Percentiles rank a stretch among this genome's conserved stretches.
Conservation (phyloP, 2,329 filamentous ascomycete species). For the Pseudogymnoascus sp. region DNA sequence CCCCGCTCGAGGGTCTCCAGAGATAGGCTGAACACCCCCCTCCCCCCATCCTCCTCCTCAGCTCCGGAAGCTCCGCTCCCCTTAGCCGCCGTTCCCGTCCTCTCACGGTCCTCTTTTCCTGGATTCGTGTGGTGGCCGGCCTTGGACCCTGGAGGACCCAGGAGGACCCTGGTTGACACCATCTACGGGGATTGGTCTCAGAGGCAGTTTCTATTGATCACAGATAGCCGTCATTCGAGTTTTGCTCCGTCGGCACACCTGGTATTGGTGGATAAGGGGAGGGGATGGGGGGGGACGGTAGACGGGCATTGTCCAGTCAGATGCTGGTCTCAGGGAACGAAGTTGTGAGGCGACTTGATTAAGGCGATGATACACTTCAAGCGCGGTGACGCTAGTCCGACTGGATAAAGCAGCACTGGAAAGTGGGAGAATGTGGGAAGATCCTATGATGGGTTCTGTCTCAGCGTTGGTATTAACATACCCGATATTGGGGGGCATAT, state of each 20-base stretch:
- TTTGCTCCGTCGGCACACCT: constrained; percentile 21
- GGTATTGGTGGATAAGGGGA: constrained; percentile 24
- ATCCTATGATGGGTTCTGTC: constrained; percentile 6
- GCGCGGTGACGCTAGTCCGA: constrained; percentile 33
- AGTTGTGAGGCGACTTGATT: constrained; percentile 18
- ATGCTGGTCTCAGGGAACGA: constrained; percentile 13
- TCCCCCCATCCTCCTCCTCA: constrained; percentile 17
- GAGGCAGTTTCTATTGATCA: constrained; percentile 27
- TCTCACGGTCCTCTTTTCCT: constrained; percentile 25
- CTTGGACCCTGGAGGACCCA: constrained; percentile 27
- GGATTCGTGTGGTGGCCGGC: constrained; percentile 24
- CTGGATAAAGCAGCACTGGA: constrained; percentile 21
- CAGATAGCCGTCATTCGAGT: constrained; percentile 27
- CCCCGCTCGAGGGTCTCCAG: constrained; percentile 32
- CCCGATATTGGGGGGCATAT: constrained; percentile 1
- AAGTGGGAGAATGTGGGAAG: constrained; percentile 12
- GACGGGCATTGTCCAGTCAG: constrained; percentile 3
- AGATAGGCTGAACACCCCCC: constrained; percentile 28
- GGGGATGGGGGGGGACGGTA: constrained; percentile 13
- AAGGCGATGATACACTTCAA: constrained; percentile 29
- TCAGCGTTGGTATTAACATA: constrained; percentile 21
- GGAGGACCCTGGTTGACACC: constrained; percentile 22
- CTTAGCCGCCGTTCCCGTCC: constrained; percentile 23
- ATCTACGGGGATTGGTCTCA: constrained; percentile 25
- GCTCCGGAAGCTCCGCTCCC: constrained; percentile 11